Percentiles rank a stretch among this genome's conserved stretches.
These are phyloP conservation scores for Adansonia digitata DNA, from an alignment of 345 rosid species.

Conservation along the genomic window DNA sequence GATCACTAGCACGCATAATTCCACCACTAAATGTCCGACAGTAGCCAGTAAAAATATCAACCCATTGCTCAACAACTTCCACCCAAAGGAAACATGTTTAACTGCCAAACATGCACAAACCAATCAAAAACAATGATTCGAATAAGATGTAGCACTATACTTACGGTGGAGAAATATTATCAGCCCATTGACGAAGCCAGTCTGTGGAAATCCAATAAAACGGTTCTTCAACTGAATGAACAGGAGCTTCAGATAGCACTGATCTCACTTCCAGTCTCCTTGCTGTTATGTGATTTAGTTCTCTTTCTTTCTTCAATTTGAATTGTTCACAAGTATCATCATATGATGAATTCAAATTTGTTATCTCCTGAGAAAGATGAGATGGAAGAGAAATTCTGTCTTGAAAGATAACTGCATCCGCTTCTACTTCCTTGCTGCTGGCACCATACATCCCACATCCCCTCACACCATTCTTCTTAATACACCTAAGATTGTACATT, in stretches of 20 bases:
- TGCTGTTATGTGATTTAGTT: slow-evolving; percentile 45
- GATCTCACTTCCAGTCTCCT: slow-evolving; percentile 83
- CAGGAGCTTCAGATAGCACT: slow-evolving; percentile 79
- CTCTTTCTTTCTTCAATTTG: slow-evolving; percentile 52
- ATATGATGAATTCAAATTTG: slow-evolving; percentile 48
- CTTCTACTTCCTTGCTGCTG: slow-evolving; percentile 31
- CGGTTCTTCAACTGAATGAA: slow-evolving; percentile 55
- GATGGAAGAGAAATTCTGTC: slow-evolving; percentile 55
- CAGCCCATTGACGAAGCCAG: slow-evolving; percentile 98
- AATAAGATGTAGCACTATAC: slow-evolving; percentile 22
- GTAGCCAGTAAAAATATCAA: neutral
- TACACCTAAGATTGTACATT: slow-evolving; percentile 71
- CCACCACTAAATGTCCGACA: neutral
- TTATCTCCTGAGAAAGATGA: slow-evolving; percentile 57
- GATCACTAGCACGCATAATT: neutral
- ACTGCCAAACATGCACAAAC: slow-evolving; percentile 12
- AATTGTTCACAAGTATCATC: slow-evolving; percentile 55
- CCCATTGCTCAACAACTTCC: neutral
- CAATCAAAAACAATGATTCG: slow-evolving; percentile 8
- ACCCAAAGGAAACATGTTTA: neutral
- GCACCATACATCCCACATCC: slow-evolving; percentile 20
- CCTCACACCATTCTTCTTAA: slow-evolving; percentile 35
- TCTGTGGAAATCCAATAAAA: slow-evolving; percentile 78
- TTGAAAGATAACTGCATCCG: slow-evolving; percentile 27
- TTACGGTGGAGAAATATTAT: slow-evolving; percentile 64